A percentile compares a stretch with the other conserved stretches of the same genome.
These are phyloP conservation scores for Proliferodiscus dingleyae DNA, from an alignment of 2,329 filamentous ascomycete genomes.

Conservation along the genomic window DNA sequence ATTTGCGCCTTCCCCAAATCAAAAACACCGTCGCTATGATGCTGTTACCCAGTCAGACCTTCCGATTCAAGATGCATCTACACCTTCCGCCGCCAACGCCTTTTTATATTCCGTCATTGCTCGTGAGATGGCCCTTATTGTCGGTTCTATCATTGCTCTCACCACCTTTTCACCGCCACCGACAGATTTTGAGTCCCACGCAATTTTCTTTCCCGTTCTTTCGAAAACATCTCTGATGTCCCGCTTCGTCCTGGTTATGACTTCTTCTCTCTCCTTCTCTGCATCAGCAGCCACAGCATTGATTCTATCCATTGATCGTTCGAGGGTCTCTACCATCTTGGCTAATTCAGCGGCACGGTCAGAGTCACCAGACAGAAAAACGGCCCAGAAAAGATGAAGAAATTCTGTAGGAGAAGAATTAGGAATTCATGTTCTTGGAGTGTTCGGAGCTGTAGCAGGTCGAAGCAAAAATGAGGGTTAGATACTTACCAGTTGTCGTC, in stretches of 20 bases:
- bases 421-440: background rate
- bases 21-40: slow-evolving; percentile 28
- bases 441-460: background rate
- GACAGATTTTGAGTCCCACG: slow-evolving; percentile 62
- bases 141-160: slow-evolving; percentile 69
- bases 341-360: slow-evolving; percentile 75
- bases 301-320: slow-evolving; percentile 72
- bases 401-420: slow-evolving; percentile 54
- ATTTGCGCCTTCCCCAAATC: slow-evolving; percentile 13
- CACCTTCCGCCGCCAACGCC: slow-evolving; percentile 59
- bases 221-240: slow-evolving; percentile 68
- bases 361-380: slow-evolving; percentile 83
- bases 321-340: slow-evolving; percentile 76
- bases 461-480: background rate
- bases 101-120: slow-evolving; percentile 68
- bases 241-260: slow-evolving; percentile 61
- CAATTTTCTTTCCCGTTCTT: slow-evolving; percentile 68
- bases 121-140: slow-evolving; percentile 63
- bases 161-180: slow-evolving; percentile 74
- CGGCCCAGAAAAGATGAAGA: slow-evolving; percentile 93
- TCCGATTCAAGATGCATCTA: slow-evolving; percentile 20
- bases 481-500: slow-evolving; percentile 60
- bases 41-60: background rate
- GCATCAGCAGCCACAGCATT: slow-evolving; percentile 75
- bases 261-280: slow-evolving; percentile 65